phyloP scores from a whole-genome alignment of 345 rosid genomes.

The Citrus hindsii region DNA sequence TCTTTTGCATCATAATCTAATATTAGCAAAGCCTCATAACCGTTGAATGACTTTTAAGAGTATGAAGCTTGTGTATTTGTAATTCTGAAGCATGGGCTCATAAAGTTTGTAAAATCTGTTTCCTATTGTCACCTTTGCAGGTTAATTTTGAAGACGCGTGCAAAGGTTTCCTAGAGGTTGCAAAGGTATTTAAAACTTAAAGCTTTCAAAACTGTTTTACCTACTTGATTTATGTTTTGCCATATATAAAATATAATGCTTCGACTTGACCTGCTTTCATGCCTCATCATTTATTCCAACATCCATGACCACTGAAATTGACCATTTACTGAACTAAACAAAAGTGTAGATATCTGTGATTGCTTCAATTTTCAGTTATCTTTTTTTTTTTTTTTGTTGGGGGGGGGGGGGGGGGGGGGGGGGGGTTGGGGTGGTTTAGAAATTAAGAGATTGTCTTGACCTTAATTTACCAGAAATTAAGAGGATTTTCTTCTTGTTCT shows the following conservation, averaged over 20 bases:
- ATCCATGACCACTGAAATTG: not conserved
- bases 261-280: not conserved
- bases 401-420: no score
- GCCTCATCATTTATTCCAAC: not conserved
- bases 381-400: no score
- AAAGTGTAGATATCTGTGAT: not conserved
- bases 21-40: not conserved
- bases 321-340: not conserved
- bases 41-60: not conserved
- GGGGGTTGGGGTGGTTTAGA: no score
- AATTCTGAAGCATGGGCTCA: not conserved
- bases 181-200: conserved; percentile 58
- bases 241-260: not conserved
- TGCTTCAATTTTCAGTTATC: not conserved
- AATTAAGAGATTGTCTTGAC: not conserved
- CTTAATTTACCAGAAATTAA: no score
- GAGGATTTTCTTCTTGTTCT: not conserved
- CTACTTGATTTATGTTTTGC: not conserved
- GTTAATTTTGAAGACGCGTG: conserved; percentile 98
- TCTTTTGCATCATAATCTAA: not conserved
- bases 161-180: conserved; percentile 97
- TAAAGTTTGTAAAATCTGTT: conserved; percentile 1
- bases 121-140: conserved; percentile 31
- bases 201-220: not conserved
- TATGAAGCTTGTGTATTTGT: not conserved